phyloP scores from a whole-genome alignment of 1,284 basidiomycete genomes.

The Cryptococcus wingfieldii region DNA sequence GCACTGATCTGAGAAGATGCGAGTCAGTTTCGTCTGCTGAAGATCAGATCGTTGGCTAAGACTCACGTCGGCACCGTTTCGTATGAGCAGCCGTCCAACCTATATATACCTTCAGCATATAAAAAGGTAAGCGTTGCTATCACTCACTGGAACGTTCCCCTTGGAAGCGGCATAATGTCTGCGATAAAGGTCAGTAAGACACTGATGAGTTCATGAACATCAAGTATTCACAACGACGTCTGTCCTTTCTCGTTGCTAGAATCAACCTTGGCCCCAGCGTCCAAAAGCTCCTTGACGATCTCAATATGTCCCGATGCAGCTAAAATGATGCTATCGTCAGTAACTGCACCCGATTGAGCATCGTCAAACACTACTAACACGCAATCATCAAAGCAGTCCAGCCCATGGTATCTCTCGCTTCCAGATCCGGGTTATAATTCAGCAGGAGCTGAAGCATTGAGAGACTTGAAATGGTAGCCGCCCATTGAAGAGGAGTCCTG shows the following conservation, averaged over 20 bases:
- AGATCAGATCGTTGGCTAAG: not conserved
- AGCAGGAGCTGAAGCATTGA: slow-evolving; percentile 70
- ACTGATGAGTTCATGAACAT: not conserved
- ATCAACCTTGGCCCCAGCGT: slow-evolving; percentile 78
- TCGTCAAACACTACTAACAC: slow-evolving; percentile 51
- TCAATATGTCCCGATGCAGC: slow-evolving; percentile 61
- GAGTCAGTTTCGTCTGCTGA: not conserved
- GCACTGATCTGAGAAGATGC: slow-evolving; percentile 69
- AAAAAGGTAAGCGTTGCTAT: not conserved
- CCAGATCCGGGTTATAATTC: slow-evolving; percentile 63
- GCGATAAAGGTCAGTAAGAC: slow-evolving; percentile 1
- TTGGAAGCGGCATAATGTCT: slow-evolving; percentile 93
- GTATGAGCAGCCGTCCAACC: slow-evolving; percentile 81
- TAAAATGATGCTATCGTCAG: not conserved
- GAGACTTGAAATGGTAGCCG: slow-evolving; percentile 65
- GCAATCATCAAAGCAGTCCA: slow-evolving; percentile 88
- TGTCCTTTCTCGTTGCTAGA: slow-evolving; percentile 79
- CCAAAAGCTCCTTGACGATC: slow-evolving; percentile 71
- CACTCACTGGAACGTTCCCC: slow-evolving; percentile 71
- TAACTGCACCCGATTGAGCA: not conserved
- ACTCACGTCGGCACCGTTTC: slow-evolving; percentile 77
- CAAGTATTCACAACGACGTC: slow-evolving; percentile 66
- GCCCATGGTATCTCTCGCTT: slow-evolving; percentile 66
- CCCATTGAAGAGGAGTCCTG: slow-evolving; percentile 86
- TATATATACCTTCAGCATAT: slow-evolving; percentile 49